Evolutionary conservation across 257 asterid species (phyloP).

Genomic region (Nyctanthes arbortristis): DNA sequence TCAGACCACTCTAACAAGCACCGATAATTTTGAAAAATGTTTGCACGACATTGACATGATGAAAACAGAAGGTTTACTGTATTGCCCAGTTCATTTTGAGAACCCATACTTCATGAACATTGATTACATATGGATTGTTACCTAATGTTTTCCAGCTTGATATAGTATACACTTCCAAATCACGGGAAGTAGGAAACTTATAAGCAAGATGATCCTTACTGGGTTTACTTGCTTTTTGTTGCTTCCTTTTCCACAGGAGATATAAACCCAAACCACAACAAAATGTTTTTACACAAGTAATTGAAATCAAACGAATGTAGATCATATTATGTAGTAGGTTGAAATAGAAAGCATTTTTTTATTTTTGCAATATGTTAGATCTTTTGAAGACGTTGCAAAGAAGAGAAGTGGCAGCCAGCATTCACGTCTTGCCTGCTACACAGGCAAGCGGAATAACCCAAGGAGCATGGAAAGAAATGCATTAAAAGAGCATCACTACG

Average conservation of each 20-base stretch:
- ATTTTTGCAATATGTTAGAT: slow-evolving; percentile 3
- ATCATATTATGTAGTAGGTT: background rate
- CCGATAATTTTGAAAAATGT: background rate
- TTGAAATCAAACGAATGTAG: background rate
- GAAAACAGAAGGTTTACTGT: background rate
- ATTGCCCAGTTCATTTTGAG: background rate
- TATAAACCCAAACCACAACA: background rate
- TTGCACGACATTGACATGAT: background rate
- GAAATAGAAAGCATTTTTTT: background rate
- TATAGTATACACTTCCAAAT: background rate
- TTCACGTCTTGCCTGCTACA: background rate
- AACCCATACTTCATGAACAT: background rate
- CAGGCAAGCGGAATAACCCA: background rate
- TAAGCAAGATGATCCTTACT: background rate
- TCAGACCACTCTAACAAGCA: background rate
- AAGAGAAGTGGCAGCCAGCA: background rate
- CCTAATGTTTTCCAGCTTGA: background rate
- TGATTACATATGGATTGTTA: background rate
- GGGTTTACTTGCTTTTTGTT: background rate
- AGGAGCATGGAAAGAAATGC: background rate
- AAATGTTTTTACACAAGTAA: background rate
- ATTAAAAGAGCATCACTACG: too few species aligned
- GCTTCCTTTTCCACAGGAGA: background rate
- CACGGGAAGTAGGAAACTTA: background rate
- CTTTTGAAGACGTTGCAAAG: background rate